phyloP scores from a whole-genome alignment of 192 early-diverging fungal genomes.

The Rhizoclosmatium sp. region DNA sequence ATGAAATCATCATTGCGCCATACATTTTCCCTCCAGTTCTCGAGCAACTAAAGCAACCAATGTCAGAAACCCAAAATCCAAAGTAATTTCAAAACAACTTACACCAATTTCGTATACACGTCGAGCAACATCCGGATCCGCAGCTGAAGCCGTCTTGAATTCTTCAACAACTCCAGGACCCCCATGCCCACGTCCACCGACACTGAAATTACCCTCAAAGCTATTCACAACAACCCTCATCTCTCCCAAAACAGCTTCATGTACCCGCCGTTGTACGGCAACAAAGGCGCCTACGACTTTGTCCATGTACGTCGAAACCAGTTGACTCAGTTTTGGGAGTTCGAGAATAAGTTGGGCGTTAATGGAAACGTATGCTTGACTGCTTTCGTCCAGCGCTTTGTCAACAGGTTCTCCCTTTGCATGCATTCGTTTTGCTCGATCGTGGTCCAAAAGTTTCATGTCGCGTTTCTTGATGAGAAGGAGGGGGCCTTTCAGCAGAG shows the following conservation, averaged over 20 bases:
- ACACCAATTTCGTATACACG: slow-evolving; percentile 20
- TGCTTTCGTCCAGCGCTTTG: slow-evolving; percentile 70
- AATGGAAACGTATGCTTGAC: slow-evolving; percentile 69
- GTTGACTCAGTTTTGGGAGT: slow-evolving; percentile 67
- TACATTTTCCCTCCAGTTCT: slow-evolving; percentile 25
- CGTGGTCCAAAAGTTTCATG: slow-evolving; percentile 76
- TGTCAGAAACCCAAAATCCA: background rate
- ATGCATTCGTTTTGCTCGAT: slow-evolving; percentile 66
- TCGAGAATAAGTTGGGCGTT: slow-evolving; percentile 79
- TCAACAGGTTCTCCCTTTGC: slow-evolving; percentile 67
- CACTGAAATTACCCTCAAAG: background rate
- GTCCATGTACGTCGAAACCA: slow-evolving; percentile 69
- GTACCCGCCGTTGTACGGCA: slow-evolving; percentile 60
- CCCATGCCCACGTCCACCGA: background rate
- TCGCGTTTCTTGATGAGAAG: slow-evolving; percentile 78
- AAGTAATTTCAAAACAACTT: background rate
- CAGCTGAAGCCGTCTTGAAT: background rate
- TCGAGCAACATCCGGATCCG: background rate
- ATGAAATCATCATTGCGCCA: slow-evolving; percentile 18
- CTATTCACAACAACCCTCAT: slow-evolving; percentile 29
- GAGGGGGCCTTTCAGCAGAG: slow-evolving; percentile 64
- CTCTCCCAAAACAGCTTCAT: slow-evolving; percentile 54
- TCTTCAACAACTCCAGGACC: slow-evolving; percentile 29
- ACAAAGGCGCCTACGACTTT: slow-evolving; percentile 64
- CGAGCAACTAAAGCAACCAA: slow-evolving; percentile 10